phyloP scores from a whole-genome alignment of 495 filamentous ascomycete species.

The Penicillium canescens region DNA sequence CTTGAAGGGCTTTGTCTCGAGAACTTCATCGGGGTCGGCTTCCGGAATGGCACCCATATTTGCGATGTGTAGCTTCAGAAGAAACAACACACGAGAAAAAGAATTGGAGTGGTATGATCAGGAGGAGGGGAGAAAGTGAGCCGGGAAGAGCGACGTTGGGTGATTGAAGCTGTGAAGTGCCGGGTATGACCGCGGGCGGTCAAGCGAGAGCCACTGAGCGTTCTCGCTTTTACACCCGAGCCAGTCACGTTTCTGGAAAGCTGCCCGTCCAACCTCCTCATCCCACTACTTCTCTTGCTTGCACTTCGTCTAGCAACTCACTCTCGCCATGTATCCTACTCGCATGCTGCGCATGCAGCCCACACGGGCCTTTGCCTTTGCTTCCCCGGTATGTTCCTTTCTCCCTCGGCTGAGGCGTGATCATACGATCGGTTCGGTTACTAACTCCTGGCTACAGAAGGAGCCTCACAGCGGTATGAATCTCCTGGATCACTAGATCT shows the following conservation, averaged over 20 bases:
- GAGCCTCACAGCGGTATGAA: slow-evolving; percentile 79
- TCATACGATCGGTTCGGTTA: slow-evolving; percentile 29
- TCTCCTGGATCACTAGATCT: slow-evolving; percentile 7
- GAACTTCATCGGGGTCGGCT: slow-evolving; percentile 87
- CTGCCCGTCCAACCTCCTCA: slow-evolving; percentile 25
- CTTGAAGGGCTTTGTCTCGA: slow-evolving; percentile 98
- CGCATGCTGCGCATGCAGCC: slow-evolving; percentile 56
- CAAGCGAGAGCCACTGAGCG: slow-evolving; percentile 48
- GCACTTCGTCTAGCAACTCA: slow-evolving; percentile 17
- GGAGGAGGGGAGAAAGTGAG: slow-evolving; percentile 21
- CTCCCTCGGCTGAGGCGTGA: slow-evolving; percentile 5
- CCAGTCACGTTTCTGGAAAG: slow-evolving; percentile 32
- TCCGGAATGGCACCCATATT: slow-evolving; percentile 59
- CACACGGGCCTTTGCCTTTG: slow-evolving; percentile 64
- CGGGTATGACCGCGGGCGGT: slow-evolving; percentile 45
- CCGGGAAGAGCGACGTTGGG: slow-evolving; percentile 26
- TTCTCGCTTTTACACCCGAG: slow-evolving; percentile 42
- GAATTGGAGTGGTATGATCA: slow-evolving; percentile 16
- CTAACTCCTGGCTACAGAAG: slow-evolving; percentile 59
- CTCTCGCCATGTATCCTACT: slow-evolving; percentile 65
- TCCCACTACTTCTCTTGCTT: slow-evolving; percentile 15
- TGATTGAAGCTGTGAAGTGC: slow-evolving; percentile 43
- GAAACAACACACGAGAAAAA: slow-evolving; percentile 18
- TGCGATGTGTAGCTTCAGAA: slow-evolving; percentile 28
- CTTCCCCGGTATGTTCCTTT: slow-evolving; percentile 71